Conservation (phyloP, 257 asterid species). For the Euphrasia confusa region DNA sequence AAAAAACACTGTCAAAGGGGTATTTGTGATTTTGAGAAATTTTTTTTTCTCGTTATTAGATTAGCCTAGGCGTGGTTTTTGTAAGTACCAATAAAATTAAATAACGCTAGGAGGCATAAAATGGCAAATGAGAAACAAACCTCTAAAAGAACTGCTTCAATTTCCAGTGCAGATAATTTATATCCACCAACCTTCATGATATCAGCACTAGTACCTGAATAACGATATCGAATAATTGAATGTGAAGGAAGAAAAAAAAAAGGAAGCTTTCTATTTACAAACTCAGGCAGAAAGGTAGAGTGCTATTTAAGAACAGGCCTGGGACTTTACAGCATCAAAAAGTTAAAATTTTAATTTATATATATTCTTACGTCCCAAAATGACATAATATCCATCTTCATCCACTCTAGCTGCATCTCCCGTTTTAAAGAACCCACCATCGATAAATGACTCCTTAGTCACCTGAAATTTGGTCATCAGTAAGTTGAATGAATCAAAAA, state of each 20-base stretch:
- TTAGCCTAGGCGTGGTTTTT: background rate
- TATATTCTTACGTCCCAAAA: constrained; percentile 80
- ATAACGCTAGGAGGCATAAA: background rate
- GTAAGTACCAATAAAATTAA: background rate
- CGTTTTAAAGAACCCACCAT: constrained; percentile 87
- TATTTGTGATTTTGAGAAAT: background rate
- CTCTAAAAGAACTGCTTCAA: constrained; percentile 93
- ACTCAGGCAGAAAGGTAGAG: background rate
- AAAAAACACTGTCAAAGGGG: background rate
- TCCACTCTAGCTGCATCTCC: constrained; percentile 88
- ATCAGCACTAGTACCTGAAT: constrained; percentile 93
- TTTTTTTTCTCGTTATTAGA: background rate
- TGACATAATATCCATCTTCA: constrained; percentile 91
- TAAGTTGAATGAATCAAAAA: constrained; percentile 3
- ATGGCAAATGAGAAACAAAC: constrained; percentile 35
- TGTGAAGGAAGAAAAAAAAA: background rate
- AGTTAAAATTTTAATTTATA: background rate
- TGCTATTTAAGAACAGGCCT: background rate
- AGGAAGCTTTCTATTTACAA: background rate
- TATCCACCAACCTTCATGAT: constrained; percentile 97
- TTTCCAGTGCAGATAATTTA: constrained; percentile 92
- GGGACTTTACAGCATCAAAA: background rate
- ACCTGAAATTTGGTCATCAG: constrained; percentile 42
- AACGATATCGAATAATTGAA: background rate
- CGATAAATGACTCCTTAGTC: constrained; percentile 72